Conservation (phyloP, 2,329 filamentous ascomycete genomes). For the Podosphaera fusca region DNA sequence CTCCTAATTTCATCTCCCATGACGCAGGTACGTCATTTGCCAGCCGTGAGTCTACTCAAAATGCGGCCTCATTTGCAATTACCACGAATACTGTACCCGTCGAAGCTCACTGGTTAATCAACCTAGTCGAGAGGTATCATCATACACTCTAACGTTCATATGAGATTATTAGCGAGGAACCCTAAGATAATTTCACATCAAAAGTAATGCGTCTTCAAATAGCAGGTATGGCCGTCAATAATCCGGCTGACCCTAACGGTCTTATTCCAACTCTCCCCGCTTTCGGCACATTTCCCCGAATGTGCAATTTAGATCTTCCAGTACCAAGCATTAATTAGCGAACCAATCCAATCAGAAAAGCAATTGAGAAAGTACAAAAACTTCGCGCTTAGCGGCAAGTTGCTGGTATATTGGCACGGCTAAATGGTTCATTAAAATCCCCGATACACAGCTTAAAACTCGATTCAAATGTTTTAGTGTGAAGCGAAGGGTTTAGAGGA, state of each 20-base stretch:
- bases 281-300: slow-evolving; percentile 2
- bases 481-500: background rate
- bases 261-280: slow-evolving; percentile 2
- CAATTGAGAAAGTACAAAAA: slow-evolving; percentile 2
- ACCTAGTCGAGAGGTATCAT: slow-evolving; percentile 2
- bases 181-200: background rate
- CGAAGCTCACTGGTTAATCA: background rate
- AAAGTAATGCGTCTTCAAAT: slow-evolving; percentile 3
- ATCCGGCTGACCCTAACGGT: background rate
- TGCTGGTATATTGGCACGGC: background rate
- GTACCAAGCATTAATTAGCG: background rate
- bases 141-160: background rate
- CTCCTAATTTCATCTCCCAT: too few relatives aligned
- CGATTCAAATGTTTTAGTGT: slow-evolving; percentile 1
- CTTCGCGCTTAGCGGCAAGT: background rate
- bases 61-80: background rate
- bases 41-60: slow-evolving; percentile 1
- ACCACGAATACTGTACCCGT: background rate
- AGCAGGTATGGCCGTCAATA: slow-evolving; percentile 3
- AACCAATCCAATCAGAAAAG: slow-evolving; percentile 1
- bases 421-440: background rate
- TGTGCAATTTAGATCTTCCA: background rate
- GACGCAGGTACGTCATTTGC: too few relatives aligned
- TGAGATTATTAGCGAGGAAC: slow-evolving; percentile 2
- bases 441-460: slow-evolving; percentile 1